These are phyloP conservation scores for Xanthoconium separans DNA, from an alignment of 1,284 basidiomycete species.

Conservation along the genomic window DNA sequence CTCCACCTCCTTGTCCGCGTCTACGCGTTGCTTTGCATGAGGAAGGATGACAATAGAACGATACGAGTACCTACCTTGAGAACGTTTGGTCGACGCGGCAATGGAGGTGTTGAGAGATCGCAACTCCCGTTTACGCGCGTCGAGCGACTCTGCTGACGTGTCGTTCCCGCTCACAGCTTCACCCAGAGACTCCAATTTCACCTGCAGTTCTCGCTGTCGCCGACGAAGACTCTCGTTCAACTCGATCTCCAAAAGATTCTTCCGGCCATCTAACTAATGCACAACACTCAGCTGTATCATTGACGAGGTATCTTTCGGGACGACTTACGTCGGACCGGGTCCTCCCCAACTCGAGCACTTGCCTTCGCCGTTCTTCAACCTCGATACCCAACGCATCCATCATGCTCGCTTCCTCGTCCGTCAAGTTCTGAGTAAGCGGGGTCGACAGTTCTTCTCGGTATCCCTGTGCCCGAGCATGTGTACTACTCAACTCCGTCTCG, in stretches of 20 bases:
- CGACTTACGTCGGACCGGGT: conserved; percentile 68
- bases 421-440: conserved; percentile 75
- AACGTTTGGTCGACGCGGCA: conserved; percentile 57
- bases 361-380: conserved; percentile 72
- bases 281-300: conserved; percentile 2
- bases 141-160: conserved; percentile 63
- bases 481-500: conserved; percentile 63
- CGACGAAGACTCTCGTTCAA: conserved; percentile 86
- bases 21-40: conserved; percentile 34
- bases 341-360: conserved; percentile 68
- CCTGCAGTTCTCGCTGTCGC: conserved; percentile 73
- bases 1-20: conserved; percentile 71
- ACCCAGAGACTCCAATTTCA: conserved; percentile 74
- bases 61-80: conserved; percentile 53
- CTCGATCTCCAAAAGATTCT: conserved; percentile 88
- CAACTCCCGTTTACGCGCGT: conserved; percentile 69
- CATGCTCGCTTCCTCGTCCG: conserved; percentile 66
- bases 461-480: conserved; percentile 61
- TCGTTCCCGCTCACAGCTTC: conserved; percentile 62
- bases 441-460: conserved; percentile 74
- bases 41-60: not conserved
- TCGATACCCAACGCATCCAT: conserved; percentile 76
- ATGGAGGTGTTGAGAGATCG: conserved; percentile 66
- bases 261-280: conserved; percentile 70
- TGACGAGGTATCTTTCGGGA: not conserved